Base-by-base conservation (phyloP, 768 basidiomycete species). In the Termitomyces sp. region DNA sequence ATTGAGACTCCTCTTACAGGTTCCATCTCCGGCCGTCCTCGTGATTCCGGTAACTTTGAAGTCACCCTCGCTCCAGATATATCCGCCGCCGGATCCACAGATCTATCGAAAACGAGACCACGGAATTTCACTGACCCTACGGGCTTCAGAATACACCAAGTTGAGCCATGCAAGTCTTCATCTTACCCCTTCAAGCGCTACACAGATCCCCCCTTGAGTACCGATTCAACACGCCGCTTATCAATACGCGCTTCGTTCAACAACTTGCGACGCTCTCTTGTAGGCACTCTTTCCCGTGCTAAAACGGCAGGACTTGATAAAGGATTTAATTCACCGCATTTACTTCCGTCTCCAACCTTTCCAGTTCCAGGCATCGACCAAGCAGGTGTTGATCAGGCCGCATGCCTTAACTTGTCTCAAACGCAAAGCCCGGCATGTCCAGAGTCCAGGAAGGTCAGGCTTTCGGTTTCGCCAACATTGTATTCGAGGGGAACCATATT, bases 401-500 rank as follows among this genome's bases (percentile, higher is more conserved):
- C 33, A 18, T 34, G 51, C 31, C 54, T 58, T 6, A 57, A 37
- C 13, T 59, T 51, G 5, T 45, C 52, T 22, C 42, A 33, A 33
- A 41, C 56, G 36, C 57, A 57, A 41, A 54, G 7, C 56, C 59
- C 20, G 65, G 62, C 36, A 49, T 56, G 37, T 53, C 51, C 39
- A 2, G 51, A 56, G 29, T 20, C 39, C n/a, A n/a, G n/a, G 26
- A 58, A 39, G 12, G 28, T 33, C 18, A 70, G 81, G 42, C 64
- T 71, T 61, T 73, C 85, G 13, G 71, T 87, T 20, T 72, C 75
- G 54, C 84, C 87, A 36, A 83, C 79, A 47, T 78, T 88, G 56
- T 82, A 90, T 64, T 83, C 72, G 59, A 67, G 73, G 18, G 85
- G 78, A 47, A 83, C 76, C 55, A 88, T 91, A 53, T 51, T 83